Conservation (phyloP, 352 stramenopile species). For the Phytophthora sansomeana region DNA sequence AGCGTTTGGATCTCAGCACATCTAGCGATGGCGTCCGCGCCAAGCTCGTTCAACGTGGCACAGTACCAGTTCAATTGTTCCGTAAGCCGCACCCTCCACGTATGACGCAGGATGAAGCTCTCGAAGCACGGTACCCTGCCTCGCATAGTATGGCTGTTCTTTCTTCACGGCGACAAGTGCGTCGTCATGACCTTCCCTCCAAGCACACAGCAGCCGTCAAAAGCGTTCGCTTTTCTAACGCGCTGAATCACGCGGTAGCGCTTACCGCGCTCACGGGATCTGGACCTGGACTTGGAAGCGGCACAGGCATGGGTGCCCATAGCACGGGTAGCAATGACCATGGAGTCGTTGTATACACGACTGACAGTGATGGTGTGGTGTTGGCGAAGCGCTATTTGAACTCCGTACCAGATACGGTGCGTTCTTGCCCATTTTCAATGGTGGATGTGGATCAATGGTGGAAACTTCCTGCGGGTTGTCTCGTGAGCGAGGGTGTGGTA, state of each 20-base stretch:
- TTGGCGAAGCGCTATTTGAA: conserved; percentile 84
- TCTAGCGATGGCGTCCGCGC: conserved; percentile 66
- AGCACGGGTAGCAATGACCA: conserved; percentile 61
- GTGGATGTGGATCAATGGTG: conserved; percentile 89
- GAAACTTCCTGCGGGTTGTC: conserved; percentile 77
- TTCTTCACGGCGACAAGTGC: conserved; percentile 82
- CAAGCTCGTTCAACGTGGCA: conserved; percentile 78
- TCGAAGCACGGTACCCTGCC: conserved; percentile 75
- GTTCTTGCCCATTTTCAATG: conserved; percentile 79
- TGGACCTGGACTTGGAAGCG: conserved; percentile 65
- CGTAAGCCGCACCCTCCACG: conserved; percentile 72
- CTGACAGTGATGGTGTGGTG: conserved; percentile 77
- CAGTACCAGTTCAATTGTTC: conserved; percentile 81
- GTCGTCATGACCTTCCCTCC: conserved; percentile 79
- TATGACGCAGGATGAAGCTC: conserved; percentile 80
- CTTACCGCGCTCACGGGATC: conserved; percentile 53
- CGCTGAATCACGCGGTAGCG: conserved; percentile 65
- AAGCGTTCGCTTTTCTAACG: conserved; percentile 84
- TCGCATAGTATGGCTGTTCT: conserved; percentile 78
- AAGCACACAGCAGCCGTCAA: conserved; percentile 74
- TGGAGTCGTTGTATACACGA: conserved; percentile 84
- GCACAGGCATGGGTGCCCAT: conserved; percentile 77
- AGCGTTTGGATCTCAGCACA: conserved; percentile 72
- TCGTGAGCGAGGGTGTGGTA: conserved; percentile 81
- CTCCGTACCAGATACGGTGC: conserved; percentile 67